These are phyloP conservation scores for Plantago rigida DNA, from an alignment of 305 asterid genomes.

Conservation along the genomic window DNA sequence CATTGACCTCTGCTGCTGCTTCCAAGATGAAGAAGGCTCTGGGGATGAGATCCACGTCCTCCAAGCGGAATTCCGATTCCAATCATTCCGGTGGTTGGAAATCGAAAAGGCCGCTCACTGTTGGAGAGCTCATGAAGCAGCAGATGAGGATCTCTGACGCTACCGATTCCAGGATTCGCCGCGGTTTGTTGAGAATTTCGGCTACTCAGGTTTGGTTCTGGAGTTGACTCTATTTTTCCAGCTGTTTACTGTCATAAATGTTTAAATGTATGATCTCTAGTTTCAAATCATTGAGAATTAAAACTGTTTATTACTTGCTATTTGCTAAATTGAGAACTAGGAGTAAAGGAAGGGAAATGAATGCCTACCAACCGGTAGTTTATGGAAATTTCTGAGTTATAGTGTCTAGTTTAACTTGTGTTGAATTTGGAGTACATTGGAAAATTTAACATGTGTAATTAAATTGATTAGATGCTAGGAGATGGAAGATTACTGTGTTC, in stretches of 20 bases:
- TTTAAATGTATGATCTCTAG: not conserved
- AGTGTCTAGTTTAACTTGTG: not conserved
- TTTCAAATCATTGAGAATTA: not conserved
- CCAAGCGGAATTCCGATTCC: constrained; percentile 43
- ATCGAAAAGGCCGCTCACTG: constrained; percentile 60
- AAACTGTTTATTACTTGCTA: not conserved
- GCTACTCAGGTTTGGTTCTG: constrained; percentile 67
- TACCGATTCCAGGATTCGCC: constrained; percentile 69
- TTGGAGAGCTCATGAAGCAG: constrained; percentile 76
- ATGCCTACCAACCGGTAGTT: not conserved
- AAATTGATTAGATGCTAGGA: no score
- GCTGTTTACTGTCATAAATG: not conserved
- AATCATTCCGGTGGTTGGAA: constrained; percentile 55
- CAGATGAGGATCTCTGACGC: constrained; percentile 78
- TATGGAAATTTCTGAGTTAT: not conserved
- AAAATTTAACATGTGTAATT: not conserved
- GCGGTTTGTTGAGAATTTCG: constrained; percentile 82
- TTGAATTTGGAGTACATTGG: not conserved
- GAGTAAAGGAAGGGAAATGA: no score
- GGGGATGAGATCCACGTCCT: constrained; percentile 73
- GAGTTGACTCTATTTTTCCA: not conserved
- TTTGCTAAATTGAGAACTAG: not conserved
- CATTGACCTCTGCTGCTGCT: constrained; percentile 79
- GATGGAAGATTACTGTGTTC: no score
- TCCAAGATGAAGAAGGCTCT: constrained; percentile 94